Percentiles rank a stretch among this genome's conserved stretches.
Evolutionary conservation across 2,329 filamentous ascomycete genomes (phyloP).

Genomic region (Colletotrichum lini): DNA sequence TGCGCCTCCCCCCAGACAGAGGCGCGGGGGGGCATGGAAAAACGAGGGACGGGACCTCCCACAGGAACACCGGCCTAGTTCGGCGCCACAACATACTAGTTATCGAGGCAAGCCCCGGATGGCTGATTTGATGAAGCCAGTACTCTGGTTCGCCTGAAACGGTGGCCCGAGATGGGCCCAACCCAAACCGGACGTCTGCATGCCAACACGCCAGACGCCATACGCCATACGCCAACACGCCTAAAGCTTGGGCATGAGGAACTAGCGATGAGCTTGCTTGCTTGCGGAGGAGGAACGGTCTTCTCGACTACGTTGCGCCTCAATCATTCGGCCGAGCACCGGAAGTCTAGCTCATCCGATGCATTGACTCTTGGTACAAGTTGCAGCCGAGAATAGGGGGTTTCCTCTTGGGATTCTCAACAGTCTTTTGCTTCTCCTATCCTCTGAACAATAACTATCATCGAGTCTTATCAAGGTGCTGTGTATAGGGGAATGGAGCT

Average conservation of each 20-base stretch:
- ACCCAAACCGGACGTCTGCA: neutral
- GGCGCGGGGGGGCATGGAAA: neutral
- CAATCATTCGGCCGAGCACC: too few relatives aligned
- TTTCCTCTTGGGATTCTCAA: too few relatives aligned
- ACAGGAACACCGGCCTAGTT: neutral
- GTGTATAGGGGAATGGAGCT: too few relatives aligned
- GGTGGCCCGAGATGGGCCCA: neutral
- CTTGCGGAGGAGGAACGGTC: neutral
- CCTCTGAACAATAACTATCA: too few relatives aligned
- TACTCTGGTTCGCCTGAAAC: constrained; percentile 27
- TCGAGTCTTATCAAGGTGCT: too few relatives aligned
- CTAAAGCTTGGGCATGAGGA: neutral
- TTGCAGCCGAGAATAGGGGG: too few relatives aligned
- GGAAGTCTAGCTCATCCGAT: too few relatives aligned
- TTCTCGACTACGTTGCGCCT: too few relatives aligned
- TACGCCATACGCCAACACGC: neutral
- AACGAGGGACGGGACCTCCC: neutral
- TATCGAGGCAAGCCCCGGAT: constrained; percentile 6
- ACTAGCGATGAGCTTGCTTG: constrained; percentile 3
- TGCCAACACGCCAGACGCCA: neutral
- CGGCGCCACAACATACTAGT: neutral
- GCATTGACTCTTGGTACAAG: too few relatives aligned
- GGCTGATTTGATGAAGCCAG: constrained; percentile 1
- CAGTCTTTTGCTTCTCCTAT: too few relatives aligned
- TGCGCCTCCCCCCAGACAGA: neutral